These are phyloP conservation scores for Craterostigma plantagineum DNA, from an alignment of 257 asterid genomes.

Conservation along the genomic window DNA sequence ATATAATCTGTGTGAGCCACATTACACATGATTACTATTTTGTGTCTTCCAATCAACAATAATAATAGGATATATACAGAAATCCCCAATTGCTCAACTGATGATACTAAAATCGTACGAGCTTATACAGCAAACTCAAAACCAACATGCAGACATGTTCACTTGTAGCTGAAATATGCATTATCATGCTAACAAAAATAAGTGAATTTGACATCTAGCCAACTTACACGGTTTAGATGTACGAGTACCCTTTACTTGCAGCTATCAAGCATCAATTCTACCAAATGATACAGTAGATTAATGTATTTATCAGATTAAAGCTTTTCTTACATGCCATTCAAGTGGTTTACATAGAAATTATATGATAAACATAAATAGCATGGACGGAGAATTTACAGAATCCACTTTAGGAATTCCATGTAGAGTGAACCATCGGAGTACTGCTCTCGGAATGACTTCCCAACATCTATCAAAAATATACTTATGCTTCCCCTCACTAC, in stretches of 20 bases:
- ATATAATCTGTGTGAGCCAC: slow-evolving; percentile 43
- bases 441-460: slow-evolving; percentile 97
- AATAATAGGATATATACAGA: background rate
- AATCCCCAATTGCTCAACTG: background rate
- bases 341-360: background rate
- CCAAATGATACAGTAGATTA: no score
- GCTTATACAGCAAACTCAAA: no score
- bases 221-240: no score
- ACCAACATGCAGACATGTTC: no score
- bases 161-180: no score
- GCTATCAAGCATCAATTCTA: no score
- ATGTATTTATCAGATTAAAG: background rate
- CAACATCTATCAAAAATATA: slow-evolving; percentile 84
- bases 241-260: no score
- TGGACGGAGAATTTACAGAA: slow-evolving; percentile 49
- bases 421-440: slow-evolving; percentile 81
- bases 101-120: no score
- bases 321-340: background rate
- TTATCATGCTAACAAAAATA: no score
- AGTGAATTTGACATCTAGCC: no score
- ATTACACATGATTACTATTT: slow-evolving; percentile 6
- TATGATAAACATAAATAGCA: background rate
- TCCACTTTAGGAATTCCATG: slow-evolving; percentile 70
- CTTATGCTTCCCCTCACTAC: slow-evolving; percentile 37
- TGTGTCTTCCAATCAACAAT: background rate